Base-by-base conservation (phyloP, 2,329 filamentous ascomycete genomes). In the Lecanicillium sp. region DNA sequence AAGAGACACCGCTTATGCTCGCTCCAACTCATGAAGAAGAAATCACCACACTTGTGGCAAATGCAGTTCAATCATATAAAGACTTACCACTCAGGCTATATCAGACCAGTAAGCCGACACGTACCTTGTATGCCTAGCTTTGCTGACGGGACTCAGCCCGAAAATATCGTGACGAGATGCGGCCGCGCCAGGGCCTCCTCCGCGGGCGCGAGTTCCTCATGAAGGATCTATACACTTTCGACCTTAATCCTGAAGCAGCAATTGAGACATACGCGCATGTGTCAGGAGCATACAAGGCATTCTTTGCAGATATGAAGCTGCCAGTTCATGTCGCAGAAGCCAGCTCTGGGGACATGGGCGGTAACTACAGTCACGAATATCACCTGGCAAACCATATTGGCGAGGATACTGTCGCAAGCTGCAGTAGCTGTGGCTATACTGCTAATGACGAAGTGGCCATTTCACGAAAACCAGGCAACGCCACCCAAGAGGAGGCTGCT, bases 151-250 rank as follows among this genome's bases (percentile, higher is more conserved):
- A 4, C 16, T 15, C 44, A 86, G 83, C 86, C 20, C 77, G 90
- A 33, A 98, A 98, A 60, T 98, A 96, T 54, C 79, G 92, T 35
- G 92, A 98, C 63, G 92, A 98, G 61, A 75, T 83, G 41, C 75
- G 92, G 18, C 92, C 92, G 15, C 77, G 92, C 22, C 85, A 94
- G 50, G 92, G 92, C 11, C 69, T 98, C 2, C 68, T 98, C 8
- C 80, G 92, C 9, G 84, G 86, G 1, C 80, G 88, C 44, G 92
- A 98, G 54, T 98, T 98, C 52, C 64, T 87, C 49, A 98, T 98
- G 92, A 98, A 98, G 60, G 92, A 98, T 58, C 73, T 98, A 1
- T 98, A 98, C 58, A 95, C 89, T 0, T 98, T 98, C 54, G 92
- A 98, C 54, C 64, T 71, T 27, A 81, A 72, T 4, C 57, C 69